phyloP scores from a whole-genome alignment of 1,284 basidiomycete genomes.

The Limonomyces culmigenus region DNA sequence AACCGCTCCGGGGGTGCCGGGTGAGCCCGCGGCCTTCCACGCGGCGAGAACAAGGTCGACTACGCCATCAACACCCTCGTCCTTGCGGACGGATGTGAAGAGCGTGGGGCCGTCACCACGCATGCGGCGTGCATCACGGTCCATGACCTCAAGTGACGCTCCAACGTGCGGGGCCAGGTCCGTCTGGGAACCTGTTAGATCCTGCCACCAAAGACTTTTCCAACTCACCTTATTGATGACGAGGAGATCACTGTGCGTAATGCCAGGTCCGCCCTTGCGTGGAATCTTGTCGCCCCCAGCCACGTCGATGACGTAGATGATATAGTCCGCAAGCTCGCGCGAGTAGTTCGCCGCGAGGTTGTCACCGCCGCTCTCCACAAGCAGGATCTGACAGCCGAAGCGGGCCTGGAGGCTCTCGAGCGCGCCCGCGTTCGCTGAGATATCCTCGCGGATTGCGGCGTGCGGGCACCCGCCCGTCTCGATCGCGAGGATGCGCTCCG shows the following conservation, averaged over 20 bases:
- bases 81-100: constrained; percentile 41
- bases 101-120: constrained; percentile 88
- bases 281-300: constrained; percentile 97
- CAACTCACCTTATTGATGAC: constrained; percentile 79
- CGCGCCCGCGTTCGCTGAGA: constrained; percentile 91
- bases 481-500: constrained; percentile 83
- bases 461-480: constrained; percentile 96
- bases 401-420: constrained; percentile 92
- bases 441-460: constrained; percentile 93
- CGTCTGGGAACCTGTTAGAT: constrained; percentile 29
- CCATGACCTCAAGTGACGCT: constrained; percentile 92
- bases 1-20: constrained; percentile 38
- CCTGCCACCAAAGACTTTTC: not conserved
- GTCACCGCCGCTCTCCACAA: constrained; percentile 94
- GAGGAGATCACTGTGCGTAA: constrained; percentile 87
- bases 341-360: constrained; percentile 95
- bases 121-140: constrained; percentile 84
- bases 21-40: constrained; percentile 66
- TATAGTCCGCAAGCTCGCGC: constrained; percentile 91
- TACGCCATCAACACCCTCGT: constrained; percentile 71
- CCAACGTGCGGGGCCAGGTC: constrained; percentile 89
- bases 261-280: constrained; percentile 93
- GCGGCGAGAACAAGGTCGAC: constrained; percentile 74
- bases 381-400: constrained; percentile 67
- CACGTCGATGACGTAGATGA: constrained; percentile 86